Conservation (phyloP, 192 early-diverging fungal species). For the Lobosporangium transversale region DNA sequence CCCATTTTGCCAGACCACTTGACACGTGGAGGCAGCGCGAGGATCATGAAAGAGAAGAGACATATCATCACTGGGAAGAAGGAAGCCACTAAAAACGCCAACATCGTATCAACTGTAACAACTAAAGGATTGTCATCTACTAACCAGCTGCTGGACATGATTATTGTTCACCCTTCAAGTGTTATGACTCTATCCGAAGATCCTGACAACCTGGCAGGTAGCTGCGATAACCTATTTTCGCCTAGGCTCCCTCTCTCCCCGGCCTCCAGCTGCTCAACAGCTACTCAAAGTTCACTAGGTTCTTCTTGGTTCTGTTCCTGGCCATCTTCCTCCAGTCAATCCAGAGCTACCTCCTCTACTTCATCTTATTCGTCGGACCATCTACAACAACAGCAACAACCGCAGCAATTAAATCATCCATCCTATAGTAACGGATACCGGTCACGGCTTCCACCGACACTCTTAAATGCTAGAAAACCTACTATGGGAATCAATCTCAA, state of each 20-base stretch:
- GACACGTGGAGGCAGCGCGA: too few relatives aligned
- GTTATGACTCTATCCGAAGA: too few relatives aligned
- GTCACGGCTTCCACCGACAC: too few relatives aligned
- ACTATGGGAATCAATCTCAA: slow-evolving; percentile 6
- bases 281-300: not conserved
- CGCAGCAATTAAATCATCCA: not conserved
- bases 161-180: slow-evolving; percentile 27
- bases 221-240: too few relatives aligned
- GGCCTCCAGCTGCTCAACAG: not conserved
- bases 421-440: too few relatives aligned
- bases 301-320: slow-evolving; percentile 39
- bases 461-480: too few relatives aligned
- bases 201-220: too few relatives aligned
- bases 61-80: not conserved
- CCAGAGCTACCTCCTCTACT: not conserved
- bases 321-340: slow-evolving; percentile 6
- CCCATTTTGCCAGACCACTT: not conserved
- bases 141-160: slow-evolving; percentile 30
- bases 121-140: too few relatives aligned
- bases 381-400: not conserved
- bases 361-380: not conserved
- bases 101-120: too few relatives aligned
- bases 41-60: not conserved
- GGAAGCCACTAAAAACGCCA: too few relatives aligned
- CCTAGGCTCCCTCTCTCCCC: slow-evolving; percentile 11